Evolutionary conservation across 2,329 filamentous ascomycete genomes (phyloP).

Genomic region (Stachybotrys chlorohalonatus): DNA sequence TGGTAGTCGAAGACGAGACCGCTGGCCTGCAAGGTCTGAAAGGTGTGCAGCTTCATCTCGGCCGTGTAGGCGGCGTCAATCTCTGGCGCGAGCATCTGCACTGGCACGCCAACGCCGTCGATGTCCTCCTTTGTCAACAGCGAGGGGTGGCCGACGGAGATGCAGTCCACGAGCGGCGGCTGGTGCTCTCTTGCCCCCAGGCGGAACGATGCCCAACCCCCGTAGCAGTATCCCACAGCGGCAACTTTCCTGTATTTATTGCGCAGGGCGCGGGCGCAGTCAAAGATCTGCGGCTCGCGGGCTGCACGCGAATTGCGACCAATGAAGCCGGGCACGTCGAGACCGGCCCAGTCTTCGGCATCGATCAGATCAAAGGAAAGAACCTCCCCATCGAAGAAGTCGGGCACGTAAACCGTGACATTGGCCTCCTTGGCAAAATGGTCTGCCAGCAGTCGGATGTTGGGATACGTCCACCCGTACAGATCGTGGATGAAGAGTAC

Average conservation of each 20-base stretch:
- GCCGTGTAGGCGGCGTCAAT: constrained; percentile 28
- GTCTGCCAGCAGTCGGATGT: constrained; percentile 35
- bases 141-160: constrained; percentile 34
- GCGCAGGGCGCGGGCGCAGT: constrained; percentile 24
- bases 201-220: constrained; percentile 40
- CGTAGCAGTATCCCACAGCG: constrained; percentile 41
- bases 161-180: constrained; percentile 30
- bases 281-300: constrained; percentile 30
- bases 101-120: constrained; percentile 32
- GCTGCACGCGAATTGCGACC: constrained; percentile 23
- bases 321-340: constrained; percentile 30
- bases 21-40: constrained; percentile 22
- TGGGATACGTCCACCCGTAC: constrained; percentile 34
- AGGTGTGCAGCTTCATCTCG: constrained; percentile 31
- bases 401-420: constrained; percentile 34
- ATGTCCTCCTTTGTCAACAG: constrained; percentile 35
- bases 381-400: constrained; percentile 25
- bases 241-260: constrained; percentile 22
- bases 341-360: constrained; percentile 16
- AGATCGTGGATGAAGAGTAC: constrained; percentile 29
- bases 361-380: constrained; percentile 17
- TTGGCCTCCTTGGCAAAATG: constrained; percentile 33
- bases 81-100: constrained; percentile 44
- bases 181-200: constrained; percentile 29
- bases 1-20: constrained; percentile 33